Evolutionary conservation across 2,329 filamentous ascomycete genomes (phyloP), one percentile per base, ranked within the genome.

Genomic region (Diplocarpon mali): DNA sequence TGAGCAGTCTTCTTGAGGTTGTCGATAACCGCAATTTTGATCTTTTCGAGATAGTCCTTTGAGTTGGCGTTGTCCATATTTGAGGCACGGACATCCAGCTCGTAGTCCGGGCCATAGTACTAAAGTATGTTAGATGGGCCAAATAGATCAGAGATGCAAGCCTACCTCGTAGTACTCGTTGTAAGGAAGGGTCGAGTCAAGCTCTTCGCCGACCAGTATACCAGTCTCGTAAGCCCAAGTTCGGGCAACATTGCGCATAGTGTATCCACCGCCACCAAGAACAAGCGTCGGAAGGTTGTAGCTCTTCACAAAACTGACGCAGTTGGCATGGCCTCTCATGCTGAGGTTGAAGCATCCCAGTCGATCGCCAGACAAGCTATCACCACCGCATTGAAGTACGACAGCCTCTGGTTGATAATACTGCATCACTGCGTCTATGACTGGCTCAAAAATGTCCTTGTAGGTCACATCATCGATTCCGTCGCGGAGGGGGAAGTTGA

Each of bases 211-310:
- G 15, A 95, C 85, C 8, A 96, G 73, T 47, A 88, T 75, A 53
- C 90, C 90, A 1, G 92, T 98, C 67, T 98, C 92, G 62, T 90
- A 94, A 6, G 89, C 89, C 92, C 92, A 98, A 5, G 90, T 92
- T 40, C 92, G 84, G 14, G 92, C 90, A 10, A 98, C 92, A 54
- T 98, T 98, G 51, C 92, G 83, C 65, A 94, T 93, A 1, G 92
- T 98, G 67, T 98, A 98, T 38, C 92, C 92, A 52, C 92, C 92
- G 13, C 92, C 92, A 28, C 92, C 92, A 14, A 98, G 78, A 15
- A 98, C 83, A n/a, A 98, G 74, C 2, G 93, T 81, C 0, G 92
- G 92, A 9, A 92, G 71, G 27, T 78, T 75, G 62, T 90, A 89
- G 50, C 76, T 81, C 66, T 95, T 95, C 54, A 94, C 86, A 57